Evolutionary conservation across 2,329 filamentous ascomycete genomes (phyloP), one percentile per base, ranked within the genome.

Genomic region (Verticillium dahliae): DNA sequence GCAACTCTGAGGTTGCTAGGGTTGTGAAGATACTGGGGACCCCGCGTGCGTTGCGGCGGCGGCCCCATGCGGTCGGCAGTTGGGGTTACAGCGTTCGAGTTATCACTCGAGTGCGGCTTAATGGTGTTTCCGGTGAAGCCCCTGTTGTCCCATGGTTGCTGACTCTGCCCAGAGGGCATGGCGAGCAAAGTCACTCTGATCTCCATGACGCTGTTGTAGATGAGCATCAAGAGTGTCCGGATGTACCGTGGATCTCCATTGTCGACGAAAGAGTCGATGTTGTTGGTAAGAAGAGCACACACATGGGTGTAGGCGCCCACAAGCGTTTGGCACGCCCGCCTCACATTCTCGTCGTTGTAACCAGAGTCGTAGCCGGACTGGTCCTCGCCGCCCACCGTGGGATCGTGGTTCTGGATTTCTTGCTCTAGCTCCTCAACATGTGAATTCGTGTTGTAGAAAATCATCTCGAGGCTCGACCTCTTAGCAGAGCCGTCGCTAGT

Each of bases 191-290:
- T 85, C 3, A 84, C 83, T 7, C 85, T 82, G 59, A 89, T 78
- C 70, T 89, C 86, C 80, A 86, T 88, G 63, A 88, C 84, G 71
- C 86, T 88, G 67, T 88, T 87, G 71, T 87, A 89, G 6, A 89
- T 77, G 65, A 85, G 79, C 71, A 87, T 79, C 68, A 89, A 73
- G 66, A 89, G 79, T 3, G 85, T 86, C 56, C 86, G 84, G 69
- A 89, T 86, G 69, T 89, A 89, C 63, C 86, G 81, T 27, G 86
- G 85, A 67, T 89, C 86, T 63, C 84, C 85, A 62, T 88, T 87
- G 67, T 86, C 81, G 61, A 89, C 80, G 68, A 89, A 85, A 1
- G 82, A 81, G 68, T 88, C 84, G 62, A 88, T 84, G 65, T 89
- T 87, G 60, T 80, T 79, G 52, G 81, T 80, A 35, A 89, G 73